These are phyloP conservation scores for Trichoderma guizhouense DNA, from an alignment of 2,329 filamentous ascomycete species.

Conservation along the genomic window DNA sequence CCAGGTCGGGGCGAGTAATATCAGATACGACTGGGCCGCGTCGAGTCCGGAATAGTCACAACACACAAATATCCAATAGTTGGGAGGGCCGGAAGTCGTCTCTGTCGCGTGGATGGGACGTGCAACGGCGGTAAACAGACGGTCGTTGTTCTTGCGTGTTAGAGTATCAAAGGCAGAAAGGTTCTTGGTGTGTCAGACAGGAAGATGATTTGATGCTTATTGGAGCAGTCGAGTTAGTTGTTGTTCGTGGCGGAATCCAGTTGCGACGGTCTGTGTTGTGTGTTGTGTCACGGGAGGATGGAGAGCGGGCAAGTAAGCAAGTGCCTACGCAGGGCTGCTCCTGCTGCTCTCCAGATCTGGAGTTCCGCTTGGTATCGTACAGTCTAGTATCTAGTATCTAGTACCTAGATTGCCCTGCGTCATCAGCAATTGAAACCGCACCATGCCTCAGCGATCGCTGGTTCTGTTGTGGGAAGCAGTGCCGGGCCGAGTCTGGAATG, in stretches of 20 bases:
- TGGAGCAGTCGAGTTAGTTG: neutral
- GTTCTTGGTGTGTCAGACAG: neutral
- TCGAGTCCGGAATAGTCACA: neutral
- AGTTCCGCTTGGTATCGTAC: neutral
- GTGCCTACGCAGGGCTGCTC: neutral
- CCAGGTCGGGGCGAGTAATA: neutral
- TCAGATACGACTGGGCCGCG: neutral
- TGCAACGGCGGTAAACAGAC: neutral
- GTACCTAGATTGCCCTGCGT: conserved; percentile 1
- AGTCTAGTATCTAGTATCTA: no score
- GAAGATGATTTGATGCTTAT: neutral
- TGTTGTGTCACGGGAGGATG: neutral
- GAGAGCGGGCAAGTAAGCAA: neutral
- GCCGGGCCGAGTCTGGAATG: conserved; percentile 26
- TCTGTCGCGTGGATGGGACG: neutral
- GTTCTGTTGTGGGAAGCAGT: conserved; percentile 22
- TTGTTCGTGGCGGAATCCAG: neutral
- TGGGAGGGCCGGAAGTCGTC: neutral
- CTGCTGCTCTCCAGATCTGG: conserved; percentile 1
- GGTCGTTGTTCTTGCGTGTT: neutral
- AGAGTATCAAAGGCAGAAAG: neutral
- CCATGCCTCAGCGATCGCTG: conserved; percentile 19
- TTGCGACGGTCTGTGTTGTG: neutral
- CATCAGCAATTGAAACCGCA: conserved; percentile 15
- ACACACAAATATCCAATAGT: conserved; percentile 1